phyloP scores from a whole-genome alignment of 2,329 filamentous ascomycete genomes.

The Penicillium sp. region DNA sequence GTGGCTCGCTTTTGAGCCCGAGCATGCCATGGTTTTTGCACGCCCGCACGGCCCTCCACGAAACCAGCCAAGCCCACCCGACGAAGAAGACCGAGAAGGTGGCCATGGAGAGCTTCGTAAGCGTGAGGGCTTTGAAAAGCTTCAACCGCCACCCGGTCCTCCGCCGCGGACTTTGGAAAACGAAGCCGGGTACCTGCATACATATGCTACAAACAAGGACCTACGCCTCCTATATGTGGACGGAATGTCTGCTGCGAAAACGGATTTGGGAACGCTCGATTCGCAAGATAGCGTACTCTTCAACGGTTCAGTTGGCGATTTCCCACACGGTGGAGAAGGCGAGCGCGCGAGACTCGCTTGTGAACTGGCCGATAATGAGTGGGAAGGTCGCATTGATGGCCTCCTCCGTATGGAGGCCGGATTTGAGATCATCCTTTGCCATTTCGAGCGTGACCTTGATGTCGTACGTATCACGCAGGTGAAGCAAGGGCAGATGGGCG shows the following conservation, averaged over 20 bases:
- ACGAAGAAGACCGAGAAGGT: background rate
- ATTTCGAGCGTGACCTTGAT: constrained; percentile 54
- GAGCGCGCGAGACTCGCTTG: constrained; percentile 61
- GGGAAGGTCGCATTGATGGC: constrained; percentile 59
- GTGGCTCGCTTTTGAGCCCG: constrained; percentile 77
- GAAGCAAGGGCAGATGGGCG: constrained; percentile 3
- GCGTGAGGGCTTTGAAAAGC: constrained; percentile 4
- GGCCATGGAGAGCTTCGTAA: constrained; percentile 5
- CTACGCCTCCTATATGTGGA: constrained; percentile 69
- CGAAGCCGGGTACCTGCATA: constrained; percentile 63
- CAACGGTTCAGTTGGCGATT: constrained; percentile 30
- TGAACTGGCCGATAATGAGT: constrained; percentile 52
- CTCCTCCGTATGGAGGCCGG: constrained; percentile 69
- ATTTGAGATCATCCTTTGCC: constrained; percentile 70
- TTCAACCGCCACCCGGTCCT: background rate
- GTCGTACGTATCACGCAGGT: constrained; percentile 35
- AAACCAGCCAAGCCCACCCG: constrained; percentile 9
- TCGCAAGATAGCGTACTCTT: constrained; percentile 65
- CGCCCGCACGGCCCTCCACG: constrained; percentile 15
- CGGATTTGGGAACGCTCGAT: constrained; percentile 66
- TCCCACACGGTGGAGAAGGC: constrained; percentile 40
- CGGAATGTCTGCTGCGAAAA: constrained; percentile 69
- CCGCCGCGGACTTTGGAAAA: background rate
- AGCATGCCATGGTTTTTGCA: constrained; percentile 71
- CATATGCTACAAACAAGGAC: constrained; percentile 60